Conservation (phyloP, 2,329 filamentous ascomycete genomes). For the Cryphonectria radicalis region DNA sequence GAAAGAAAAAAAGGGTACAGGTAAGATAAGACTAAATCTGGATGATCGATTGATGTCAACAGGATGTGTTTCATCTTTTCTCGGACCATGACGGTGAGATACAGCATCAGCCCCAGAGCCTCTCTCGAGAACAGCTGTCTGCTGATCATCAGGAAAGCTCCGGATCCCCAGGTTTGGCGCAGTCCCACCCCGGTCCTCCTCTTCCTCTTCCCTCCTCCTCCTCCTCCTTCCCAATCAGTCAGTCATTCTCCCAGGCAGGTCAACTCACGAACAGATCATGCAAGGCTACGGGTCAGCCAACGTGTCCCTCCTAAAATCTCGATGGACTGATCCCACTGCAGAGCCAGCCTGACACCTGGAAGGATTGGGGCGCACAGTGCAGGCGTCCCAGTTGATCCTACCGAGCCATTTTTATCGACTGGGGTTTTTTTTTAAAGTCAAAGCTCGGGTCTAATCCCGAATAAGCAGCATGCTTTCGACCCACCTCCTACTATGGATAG, state of each 20-base stretch:
- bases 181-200: not conserved
- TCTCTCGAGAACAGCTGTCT: not conserved
- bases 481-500: not conserved
- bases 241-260: not conserved
- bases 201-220: not conserved
- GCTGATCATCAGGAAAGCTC: conserved; percentile 12
- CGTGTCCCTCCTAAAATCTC: not conserved
- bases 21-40: conserved; percentile 6
- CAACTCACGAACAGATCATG: conserved; percentile 4
- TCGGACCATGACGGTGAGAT: conserved; percentile 16
- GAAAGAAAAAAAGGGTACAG: not conserved
- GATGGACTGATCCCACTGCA: conserved; percentile 9
- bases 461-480: not conserved
- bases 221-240: not conserved
- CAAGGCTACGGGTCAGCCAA: conserved; percentile 12
- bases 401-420: conserved; percentile 7
- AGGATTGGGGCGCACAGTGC: conserved; percentile 1
- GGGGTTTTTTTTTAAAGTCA: not conserved
- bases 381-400: conserved; percentile 2
- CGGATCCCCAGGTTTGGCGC: conserved; percentile 11
- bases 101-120: conserved; percentile 14
- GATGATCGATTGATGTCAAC: not conserved
- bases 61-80: conserved; percentile 22
- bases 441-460: conserved; percentile 3
- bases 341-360: not conserved